phyloP scores from a whole-genome alignment of 148 eudicot genomes.

The Bassia scoparia region DNA sequence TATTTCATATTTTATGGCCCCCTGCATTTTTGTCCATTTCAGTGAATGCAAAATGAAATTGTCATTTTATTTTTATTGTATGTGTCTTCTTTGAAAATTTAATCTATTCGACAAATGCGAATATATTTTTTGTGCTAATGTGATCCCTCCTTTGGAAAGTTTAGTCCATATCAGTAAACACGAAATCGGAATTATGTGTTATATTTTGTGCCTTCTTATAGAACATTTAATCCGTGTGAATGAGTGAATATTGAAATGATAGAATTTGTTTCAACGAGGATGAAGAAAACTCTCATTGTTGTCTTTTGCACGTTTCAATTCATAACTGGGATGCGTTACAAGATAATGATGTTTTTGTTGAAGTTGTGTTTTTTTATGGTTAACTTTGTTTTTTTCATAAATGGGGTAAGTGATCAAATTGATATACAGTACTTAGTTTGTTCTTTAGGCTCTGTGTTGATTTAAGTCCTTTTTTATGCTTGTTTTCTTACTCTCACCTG shows the following conservation, averaged over 20 bases:
- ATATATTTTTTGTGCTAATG: background rate
- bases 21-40: background rate
- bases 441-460: constrained; percentile 1
- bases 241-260: background rate
- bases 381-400: constrained; percentile 7
- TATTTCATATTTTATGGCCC: constrained; percentile 21
- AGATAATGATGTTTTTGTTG: constrained; percentile 25
- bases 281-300: background rate
- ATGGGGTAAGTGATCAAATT: constrained; percentile 10
- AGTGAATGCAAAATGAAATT: background rate
- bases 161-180: background rate
- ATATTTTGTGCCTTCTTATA: too few relatives aligned
- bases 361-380: constrained; percentile 4
- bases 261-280: background rate
- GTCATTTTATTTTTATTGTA: too few relatives aligned
- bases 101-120: too few relatives aligned
- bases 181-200: background rate
- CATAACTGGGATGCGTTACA: background rate
- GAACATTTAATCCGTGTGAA: too few relatives aligned
- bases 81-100: too few relatives aligned
- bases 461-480: background rate
- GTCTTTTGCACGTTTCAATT: background rate
- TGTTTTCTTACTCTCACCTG: background rate
- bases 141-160: background rate
- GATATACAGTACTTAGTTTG: background rate